phyloP scores from a whole-genome alignment of 164 flowering plant genomes.

The Aristolochia fimbriata region DNA sequence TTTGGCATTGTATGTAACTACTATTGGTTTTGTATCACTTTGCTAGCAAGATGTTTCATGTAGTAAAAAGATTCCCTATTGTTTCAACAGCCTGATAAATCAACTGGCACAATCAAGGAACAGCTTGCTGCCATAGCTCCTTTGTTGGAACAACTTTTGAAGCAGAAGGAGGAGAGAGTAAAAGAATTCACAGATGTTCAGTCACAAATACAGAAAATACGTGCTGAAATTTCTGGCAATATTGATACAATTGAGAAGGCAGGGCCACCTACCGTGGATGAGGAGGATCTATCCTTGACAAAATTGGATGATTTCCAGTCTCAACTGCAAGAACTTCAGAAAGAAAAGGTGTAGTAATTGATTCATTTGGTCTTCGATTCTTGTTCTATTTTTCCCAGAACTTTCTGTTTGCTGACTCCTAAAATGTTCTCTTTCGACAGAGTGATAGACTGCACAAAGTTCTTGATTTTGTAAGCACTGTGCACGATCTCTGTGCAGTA shows the following conservation, averaged over 20 bases:
- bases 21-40: too few species aligned
- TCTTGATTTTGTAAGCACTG: constrained; percentile 83
- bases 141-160: constrained; percentile 57
- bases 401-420: neutral
- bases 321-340: constrained; percentile 85
- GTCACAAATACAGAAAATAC: constrained; percentile 71
- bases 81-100: constrained; percentile 55
- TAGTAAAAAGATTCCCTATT: neutral
- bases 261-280: constrained; percentile 52
- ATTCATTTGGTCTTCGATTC: neutral
- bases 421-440: constrained; percentile 24
- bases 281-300: constrained; percentile 64
- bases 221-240: constrained; percentile 77
- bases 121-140: constrained; percentile 90
- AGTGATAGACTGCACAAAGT: constrained; percentile 89
- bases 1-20: constrained; percentile 52
- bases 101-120: constrained; percentile 82
- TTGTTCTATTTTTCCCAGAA: neutral
- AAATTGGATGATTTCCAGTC: constrained; percentile 73
- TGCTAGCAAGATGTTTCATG: too few species aligned
- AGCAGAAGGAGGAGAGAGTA: constrained; percentile 71
- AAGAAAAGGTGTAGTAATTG: constrained; percentile 58
- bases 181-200: constrained; percentile 76
- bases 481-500: constrained; percentile 90
- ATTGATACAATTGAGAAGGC: constrained; percentile 27